These are phyloP conservation scores for Xylaria scruposa DNA, from an alignment of 495 filamentous ascomycete species.

Conservation along the genomic window DNA sequence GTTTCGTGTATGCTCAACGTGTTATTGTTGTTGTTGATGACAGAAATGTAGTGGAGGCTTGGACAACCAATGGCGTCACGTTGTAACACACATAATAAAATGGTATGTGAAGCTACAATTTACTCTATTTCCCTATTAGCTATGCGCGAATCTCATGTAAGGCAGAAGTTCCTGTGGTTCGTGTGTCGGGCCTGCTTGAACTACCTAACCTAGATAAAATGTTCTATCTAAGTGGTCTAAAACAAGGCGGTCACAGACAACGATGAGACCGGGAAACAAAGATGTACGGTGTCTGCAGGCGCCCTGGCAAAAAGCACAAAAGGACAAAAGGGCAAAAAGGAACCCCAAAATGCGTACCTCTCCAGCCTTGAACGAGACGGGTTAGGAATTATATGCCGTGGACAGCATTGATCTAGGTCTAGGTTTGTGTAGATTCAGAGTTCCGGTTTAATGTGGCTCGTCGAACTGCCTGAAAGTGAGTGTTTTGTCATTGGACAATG, in stretches of 20 bases:
- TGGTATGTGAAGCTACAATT: not conserved
- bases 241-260: not conserved
- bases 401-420: not conserved
- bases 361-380: not conserved
- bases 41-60: conserved; percentile 8
- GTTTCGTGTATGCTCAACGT: not conserved
- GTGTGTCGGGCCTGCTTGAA: not conserved
- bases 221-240: not conserved
- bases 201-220: not conserved
- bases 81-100: not conserved
- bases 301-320: not conserved
- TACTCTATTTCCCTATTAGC: not conserved
- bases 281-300: not conserved
- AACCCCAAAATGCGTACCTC: not conserved
- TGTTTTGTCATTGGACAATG: not conserved
- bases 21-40: not conserved
- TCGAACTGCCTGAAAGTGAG: not conserved
- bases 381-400: not conserved
- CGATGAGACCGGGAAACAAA: conserved; percentile 12
- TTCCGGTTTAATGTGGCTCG: not conserved
- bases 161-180: not conserved
- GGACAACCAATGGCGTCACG: not conserved
- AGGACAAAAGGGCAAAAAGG: not conserved
- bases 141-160: not conserved
- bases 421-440: not conserved